Percentiles rank a stretch among this genome's conserved stretches.
Evolutionary conservation across 2,329 filamentous ascomycete species (phyloP).

Genomic region (Clonostachys sp.): DNA sequence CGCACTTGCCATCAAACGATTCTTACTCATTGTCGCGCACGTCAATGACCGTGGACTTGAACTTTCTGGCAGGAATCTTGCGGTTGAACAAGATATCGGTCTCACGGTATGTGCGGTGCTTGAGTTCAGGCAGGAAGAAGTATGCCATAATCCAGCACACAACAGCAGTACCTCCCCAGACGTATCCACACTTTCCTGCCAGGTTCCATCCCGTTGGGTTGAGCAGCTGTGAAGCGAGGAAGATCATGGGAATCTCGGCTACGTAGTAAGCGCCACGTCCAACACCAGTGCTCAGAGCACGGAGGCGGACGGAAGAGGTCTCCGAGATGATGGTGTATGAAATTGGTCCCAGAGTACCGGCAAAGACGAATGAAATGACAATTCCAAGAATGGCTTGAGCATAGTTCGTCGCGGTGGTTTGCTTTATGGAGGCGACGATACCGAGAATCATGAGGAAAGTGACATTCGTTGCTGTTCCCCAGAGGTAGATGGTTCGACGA

Average conservation of each 20-base stretch:
- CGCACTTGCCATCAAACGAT: too few relatives aligned
- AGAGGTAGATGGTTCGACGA: slow-evolving; percentile 37
- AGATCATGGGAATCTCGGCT: slow-evolving; percentile 34
- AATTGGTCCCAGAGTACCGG: slow-evolving; percentile 38
- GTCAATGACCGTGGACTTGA: background rate
- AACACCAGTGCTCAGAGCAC: slow-evolving; percentile 10
- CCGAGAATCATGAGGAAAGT: slow-evolving; percentile 34
- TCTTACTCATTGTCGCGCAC: too few relatives aligned
- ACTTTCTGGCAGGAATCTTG: too few relatives aligned
- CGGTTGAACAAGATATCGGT: too few relatives aligned
- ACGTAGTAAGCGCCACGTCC: slow-evolving; percentile 33
- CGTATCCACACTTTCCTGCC: slow-evolving; percentile 38
- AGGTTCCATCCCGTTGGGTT: slow-evolving; percentile 32
- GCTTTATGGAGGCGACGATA: slow-evolving; percentile 16
- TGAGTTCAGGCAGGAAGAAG: slow-evolving; percentile 37
- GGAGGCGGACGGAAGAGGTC: slow-evolving; percentile 36
- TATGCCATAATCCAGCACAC: slow-evolving; percentile 33
- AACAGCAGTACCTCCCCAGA: slow-evolving; percentile 36
- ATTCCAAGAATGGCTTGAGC: slow-evolving; percentile 40
- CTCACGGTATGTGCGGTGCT: slow-evolving; percentile 24
- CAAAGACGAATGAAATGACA: slow-evolving; percentile 36
- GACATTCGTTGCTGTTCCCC: slow-evolving; percentile 43
- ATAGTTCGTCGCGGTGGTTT: slow-evolving; percentile 24
- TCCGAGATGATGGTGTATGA: slow-evolving; percentile 39
- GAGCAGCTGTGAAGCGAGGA: slow-evolving; percentile 28